These are phyloP conservation scores for Pseudogymnoascus sp. DNA, from an alignment of 2,329 filamentous ascomycete species.

Conservation along the genomic window DNA sequence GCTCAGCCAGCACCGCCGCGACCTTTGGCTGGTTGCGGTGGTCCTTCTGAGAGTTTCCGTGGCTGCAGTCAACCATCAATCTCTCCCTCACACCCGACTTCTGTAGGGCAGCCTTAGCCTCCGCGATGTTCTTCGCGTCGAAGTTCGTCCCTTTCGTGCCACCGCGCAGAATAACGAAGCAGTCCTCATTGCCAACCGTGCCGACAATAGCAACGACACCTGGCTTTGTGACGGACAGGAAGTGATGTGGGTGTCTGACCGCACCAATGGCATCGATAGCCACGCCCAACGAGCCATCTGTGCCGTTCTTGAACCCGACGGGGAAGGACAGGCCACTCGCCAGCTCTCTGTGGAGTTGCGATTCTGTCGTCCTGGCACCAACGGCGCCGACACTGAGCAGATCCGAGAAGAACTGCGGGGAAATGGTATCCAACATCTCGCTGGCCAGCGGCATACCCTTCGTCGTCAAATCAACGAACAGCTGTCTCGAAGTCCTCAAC, in stretches of 20 bases:
- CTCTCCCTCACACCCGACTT: conserved; percentile 66
- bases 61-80: conserved; percentile 96
- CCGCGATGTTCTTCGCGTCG: conserved; percentile 73
- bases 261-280: conserved; percentile 94
- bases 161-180: conserved; percentile 90
- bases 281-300: conserved; percentile 80
- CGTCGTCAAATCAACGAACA: conserved; percentile 84
- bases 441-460: conserved; percentile 89
- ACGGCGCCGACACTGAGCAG: conserved; percentile 87
- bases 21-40: conserved; percentile 98
- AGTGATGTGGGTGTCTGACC: conserved; percentile 86
- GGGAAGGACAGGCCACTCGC: conserved; percentile 93
- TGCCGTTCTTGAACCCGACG: conserved; percentile 99
- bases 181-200: conserved; percentile 90
- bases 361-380: conserved; percentile 93
- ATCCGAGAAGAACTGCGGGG: conserved; percentile 93
- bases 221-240: conserved; percentile 94
- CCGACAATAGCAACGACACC: conserved; percentile 92
- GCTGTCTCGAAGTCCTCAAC: conserved; percentile 78
- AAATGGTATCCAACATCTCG: conserved; percentile 99
- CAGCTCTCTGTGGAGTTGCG: conserved; percentile 88
- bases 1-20: conserved; percentile 68
- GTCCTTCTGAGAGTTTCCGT: conserved; percentile 92
- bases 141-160: conserved; percentile 93
- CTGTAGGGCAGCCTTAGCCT: conserved; percentile 69